These are phyloP conservation scores for Solanum stenotomum DNA, from an alignment of 257 asterid genomes.

Conservation along the genomic window DNA sequence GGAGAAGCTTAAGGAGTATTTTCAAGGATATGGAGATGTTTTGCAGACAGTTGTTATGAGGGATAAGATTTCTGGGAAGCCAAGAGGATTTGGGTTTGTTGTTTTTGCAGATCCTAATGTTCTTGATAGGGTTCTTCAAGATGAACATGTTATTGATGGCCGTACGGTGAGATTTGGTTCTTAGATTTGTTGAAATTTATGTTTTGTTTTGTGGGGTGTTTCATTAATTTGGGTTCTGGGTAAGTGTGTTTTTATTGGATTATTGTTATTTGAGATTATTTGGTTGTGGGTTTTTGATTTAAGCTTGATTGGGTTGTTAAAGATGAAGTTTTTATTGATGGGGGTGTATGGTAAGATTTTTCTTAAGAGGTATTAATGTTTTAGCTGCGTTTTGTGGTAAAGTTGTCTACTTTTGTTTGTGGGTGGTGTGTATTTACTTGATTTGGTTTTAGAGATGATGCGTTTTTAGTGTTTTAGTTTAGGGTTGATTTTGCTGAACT, in stretches of 20 bases:
- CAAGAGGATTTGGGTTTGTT: conserved; percentile 78
- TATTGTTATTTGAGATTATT: not conserved
- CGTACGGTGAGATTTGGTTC: conserved; percentile 25
- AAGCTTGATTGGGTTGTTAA: not conserved
- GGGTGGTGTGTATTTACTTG: not conserved
- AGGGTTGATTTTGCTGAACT: not conserved
- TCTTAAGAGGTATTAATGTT: not conserved
- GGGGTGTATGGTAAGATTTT: not conserved
- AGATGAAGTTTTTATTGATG: not conserved
- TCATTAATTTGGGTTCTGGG: not conserved
- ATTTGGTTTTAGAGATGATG: not conserved
- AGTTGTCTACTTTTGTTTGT: not conserved
- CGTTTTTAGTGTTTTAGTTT: not conserved
- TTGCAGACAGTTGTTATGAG: conserved; percentile 75
- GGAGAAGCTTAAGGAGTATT: conserved; percentile 69
- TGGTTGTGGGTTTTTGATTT: not conserved
- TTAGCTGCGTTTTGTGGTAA: not conserved
- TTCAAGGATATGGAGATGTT: conserved; percentile 69
- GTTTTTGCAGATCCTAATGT: conserved; percentile 67
- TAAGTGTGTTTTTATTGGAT: not conserved
- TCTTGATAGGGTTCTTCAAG: conserved; percentile 72
- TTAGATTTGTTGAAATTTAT: not conserved
- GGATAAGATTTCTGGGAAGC: conserved; percentile 65
- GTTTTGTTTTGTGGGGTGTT: not conserved
- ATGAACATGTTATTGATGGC: conserved; percentile 67